Evolutionary conservation across 345 rosid species (phyloP).

Genomic region (Eucalyptus viminalis): DNA sequence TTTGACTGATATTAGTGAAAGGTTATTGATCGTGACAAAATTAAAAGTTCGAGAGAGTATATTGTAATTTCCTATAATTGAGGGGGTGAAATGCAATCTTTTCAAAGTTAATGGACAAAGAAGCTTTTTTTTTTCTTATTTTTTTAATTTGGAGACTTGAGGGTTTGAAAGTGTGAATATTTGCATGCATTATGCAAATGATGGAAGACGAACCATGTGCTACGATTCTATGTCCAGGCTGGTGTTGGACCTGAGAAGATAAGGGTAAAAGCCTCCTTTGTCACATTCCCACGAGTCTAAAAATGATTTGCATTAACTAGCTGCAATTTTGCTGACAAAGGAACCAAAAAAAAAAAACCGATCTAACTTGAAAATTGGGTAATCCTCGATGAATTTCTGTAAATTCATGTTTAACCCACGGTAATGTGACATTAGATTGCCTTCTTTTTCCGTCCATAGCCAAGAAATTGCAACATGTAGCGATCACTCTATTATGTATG

Average conservation of each 20-base stretch:
- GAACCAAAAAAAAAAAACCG: not conserved
- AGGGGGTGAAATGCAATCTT: not conserved
- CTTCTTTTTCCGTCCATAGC: not conserved
- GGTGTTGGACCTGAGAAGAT: not conserved
- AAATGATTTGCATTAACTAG: not conserved
- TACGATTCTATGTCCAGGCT: conserved; percentile 2
- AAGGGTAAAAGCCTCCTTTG: not conserved
- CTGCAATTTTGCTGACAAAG: not conserved
- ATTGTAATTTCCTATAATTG: not conserved
- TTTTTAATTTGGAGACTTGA: not conserved
- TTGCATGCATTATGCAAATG: not conserved
- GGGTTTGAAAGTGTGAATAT: not conserved
- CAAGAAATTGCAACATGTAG: not conserved
- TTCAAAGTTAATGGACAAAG: not conserved
- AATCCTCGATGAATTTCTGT: not conserved
- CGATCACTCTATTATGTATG: not conserved
- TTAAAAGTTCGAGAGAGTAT: not conserved
- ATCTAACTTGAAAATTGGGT: not conserved
- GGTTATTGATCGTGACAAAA: accelerated
- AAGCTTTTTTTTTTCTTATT: too few species aligned
- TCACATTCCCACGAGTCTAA: not conserved
- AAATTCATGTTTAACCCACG: not conserved
- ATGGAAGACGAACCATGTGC: not conserved
- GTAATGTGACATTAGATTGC: not conserved
- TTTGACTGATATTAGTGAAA: not conserved